These are phyloP conservation scores for Candida tropicalis DNA, from an alignment of 1,139 yeast species.

Conservation along the genomic window DNA sequence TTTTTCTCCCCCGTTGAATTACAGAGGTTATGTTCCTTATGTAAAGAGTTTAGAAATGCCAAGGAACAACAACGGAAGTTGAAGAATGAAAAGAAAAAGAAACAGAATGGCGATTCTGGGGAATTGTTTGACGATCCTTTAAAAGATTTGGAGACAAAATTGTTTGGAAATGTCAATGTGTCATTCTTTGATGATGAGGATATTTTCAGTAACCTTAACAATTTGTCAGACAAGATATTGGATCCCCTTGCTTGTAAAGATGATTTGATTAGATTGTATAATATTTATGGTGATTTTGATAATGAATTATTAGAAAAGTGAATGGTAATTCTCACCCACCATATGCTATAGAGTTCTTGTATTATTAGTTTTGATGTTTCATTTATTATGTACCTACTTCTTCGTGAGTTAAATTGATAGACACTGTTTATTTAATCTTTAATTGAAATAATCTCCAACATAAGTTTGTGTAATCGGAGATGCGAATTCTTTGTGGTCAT, in stretches of 20 bases:
- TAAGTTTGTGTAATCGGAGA: too few relatives aligned
- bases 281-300: conserved; percentile 41
- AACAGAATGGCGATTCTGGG: background rate
- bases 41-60: conserved; percentile 46
- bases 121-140: conserved; percentile 2
- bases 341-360: too few relatives aligned
- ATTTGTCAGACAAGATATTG: conserved; percentile 16
- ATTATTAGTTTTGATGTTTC: background rate
- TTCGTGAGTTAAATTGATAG: too few relatives aligned
- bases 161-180: conserved; percentile 5
- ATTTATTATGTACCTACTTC: too few relatives aligned
- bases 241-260: conserved; percentile 28
- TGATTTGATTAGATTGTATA: conserved; percentile 41
- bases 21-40: conserved; percentile 38
- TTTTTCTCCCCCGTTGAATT: conserved; percentile 41
- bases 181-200: conserved; percentile 15
- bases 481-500: too few relatives aligned
- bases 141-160: conserved; percentile 5
- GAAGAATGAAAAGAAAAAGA: conserved; percentile 11
- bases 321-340: too few relatives aligned
- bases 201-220: conserved; percentile 17
- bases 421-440: too few relatives aligned
- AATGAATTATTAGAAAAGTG: conserved; percentile 11
- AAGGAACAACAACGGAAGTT: conserved; percentile 35
- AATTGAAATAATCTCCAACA: too few relatives aligned